Conservation (phyloP, 2,329 filamentous ascomycete genomes). For the Xylariaceae sp. region DNA sequence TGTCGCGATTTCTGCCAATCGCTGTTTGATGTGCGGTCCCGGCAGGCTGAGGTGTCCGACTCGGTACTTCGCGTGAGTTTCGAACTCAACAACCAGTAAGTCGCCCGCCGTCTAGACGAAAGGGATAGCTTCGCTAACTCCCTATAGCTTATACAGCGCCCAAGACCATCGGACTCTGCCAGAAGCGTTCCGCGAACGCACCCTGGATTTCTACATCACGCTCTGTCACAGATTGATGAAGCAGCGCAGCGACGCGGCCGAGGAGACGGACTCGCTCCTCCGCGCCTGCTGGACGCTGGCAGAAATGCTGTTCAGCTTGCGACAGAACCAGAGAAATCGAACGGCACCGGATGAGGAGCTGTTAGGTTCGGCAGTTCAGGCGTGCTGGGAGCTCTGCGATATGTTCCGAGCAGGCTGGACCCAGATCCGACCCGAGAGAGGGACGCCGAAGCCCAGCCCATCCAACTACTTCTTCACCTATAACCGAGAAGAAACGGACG, state of each 20-base stretch:
- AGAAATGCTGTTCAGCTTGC: conserved; percentile 86
- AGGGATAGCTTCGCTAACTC: conserved; percentile 6
- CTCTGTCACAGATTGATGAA: conserved; percentile 96
- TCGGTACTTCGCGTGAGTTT: conserved; percentile 88
- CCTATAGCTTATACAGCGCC: conserved; percentile 68
- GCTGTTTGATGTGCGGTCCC: conserved; percentile 76
- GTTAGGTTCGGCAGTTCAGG: conserved; percentile 78
- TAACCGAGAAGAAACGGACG: conserved; percentile 40
- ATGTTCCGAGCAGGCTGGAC: conserved; percentile 91
- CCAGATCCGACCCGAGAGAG: conserved; percentile 75
- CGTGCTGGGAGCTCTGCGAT: conserved; percentile 91
- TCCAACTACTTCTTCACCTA: conserved; percentile 57
- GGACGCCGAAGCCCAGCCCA: conserved; percentile 76
- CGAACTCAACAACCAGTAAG: conserved; percentile 84
- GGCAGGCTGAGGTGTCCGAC: conserved; percentile 71
- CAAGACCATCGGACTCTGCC: conserved; percentile 73
- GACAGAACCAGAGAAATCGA: conserved; percentile 71
- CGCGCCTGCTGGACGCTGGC: conserved; percentile 84
- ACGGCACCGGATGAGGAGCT: conserved; percentile 73
- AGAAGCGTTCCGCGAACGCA: conserved; percentile 80
- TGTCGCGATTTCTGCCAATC: conserved; percentile 90
- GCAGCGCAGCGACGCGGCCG: conserved; percentile 68
- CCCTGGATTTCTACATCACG: conserved; percentile 89
- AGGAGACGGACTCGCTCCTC: conserved; percentile 77
- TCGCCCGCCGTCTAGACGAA: conserved; percentile 3